phyloP scores from a whole-genome alignment of 1,139 yeast genomes.

The Nakaseomyces nivariensis region DNA sequence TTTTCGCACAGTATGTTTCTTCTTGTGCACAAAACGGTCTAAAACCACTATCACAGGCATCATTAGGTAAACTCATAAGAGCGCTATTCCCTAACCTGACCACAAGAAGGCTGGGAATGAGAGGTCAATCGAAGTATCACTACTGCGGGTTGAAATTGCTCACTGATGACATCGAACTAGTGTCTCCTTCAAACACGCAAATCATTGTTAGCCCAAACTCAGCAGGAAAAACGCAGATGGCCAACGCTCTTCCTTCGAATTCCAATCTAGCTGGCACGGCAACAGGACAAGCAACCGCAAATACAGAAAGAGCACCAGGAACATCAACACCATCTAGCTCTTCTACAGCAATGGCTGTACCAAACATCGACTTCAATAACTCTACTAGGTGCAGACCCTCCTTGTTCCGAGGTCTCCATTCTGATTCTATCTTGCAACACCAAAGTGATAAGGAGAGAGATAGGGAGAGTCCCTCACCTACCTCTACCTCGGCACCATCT shows the following conservation, averaged over 20 bases:
- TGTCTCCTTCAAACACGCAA: constrained; percentile 7
- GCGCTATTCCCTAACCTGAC: constrained; percentile 64
- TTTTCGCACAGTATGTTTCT: constrained; percentile 71
- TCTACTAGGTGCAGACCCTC: not conserved
- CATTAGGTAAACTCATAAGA: constrained; percentile 76
- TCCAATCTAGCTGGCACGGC: not conserved
- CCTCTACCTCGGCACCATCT: not conserved
- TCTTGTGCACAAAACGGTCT: constrained; percentile 58
- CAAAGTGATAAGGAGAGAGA: not conserved
- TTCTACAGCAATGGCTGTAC: not conserved
- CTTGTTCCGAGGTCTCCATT: not conserved
- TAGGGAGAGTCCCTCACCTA: constrained; percentile 1
- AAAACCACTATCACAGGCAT: constrained; percentile 75
- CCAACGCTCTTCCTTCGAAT: too few species aligned
- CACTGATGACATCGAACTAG: constrained; percentile 4
- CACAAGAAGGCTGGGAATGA: constrained; percentile 75
- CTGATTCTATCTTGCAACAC: not conserved
- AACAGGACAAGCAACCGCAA: not conserved
- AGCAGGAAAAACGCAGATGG: not conserved
- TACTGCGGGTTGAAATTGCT: constrained; percentile 73
- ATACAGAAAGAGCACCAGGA: too few species aligned
- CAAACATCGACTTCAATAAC: not conserved
- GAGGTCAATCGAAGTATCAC: constrained; percentile 86
- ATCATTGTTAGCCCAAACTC: not conserved
- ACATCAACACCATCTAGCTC: too few species aligned